Conservation (phyloP, 2,329 filamentous ascomycete species). For the Penicillium crustosum region DNA sequence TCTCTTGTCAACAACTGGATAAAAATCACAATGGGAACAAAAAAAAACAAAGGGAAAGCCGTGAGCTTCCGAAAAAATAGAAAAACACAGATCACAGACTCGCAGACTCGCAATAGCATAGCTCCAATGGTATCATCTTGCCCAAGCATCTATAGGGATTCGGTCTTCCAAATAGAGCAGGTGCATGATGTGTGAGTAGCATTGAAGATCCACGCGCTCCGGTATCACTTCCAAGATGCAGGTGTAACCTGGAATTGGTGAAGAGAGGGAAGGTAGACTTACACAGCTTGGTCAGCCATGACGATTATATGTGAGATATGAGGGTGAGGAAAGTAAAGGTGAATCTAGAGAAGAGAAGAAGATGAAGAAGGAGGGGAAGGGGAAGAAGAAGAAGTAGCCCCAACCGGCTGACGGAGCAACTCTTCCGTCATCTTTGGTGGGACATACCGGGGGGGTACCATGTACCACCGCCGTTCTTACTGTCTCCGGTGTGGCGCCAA, state of each 20-base stretch:
- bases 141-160: constrained; percentile 1
- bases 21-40: constrained; percentile 10
- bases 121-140: constrained; percentile 7
- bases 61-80: constrained; percentile 14
- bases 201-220: constrained; percentile 1
- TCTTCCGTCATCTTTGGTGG: constrained; percentile 38
- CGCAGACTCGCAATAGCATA: constrained; percentile 1
- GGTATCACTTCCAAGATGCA: not conserved
- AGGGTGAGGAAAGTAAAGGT: constrained; percentile 17
- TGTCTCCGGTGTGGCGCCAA: constrained; percentile 24
- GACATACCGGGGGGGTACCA: constrained; percentile 22
- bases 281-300: constrained; percentile 49
- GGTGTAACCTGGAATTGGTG: constrained; percentile 4
- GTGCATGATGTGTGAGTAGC: constrained; percentile 3
- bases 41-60: not conserved
- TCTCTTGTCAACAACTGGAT: constrained; percentile 34
- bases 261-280: constrained; percentile 31
- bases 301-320: constrained; percentile 23
- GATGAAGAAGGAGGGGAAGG: constrained; percentile 29
- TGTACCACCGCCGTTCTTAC: constrained; percentile 11
- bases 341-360: constrained; percentile 22
- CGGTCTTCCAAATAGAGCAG: not conserved
- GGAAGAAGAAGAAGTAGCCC: constrained; percentile 23
- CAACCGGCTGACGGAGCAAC: constrained; percentile 37
- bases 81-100: not conserved